Conservation (phyloP, 192 early-diverging fungal genomes). For the Tieghemiomyces parasiticus region DNA sequence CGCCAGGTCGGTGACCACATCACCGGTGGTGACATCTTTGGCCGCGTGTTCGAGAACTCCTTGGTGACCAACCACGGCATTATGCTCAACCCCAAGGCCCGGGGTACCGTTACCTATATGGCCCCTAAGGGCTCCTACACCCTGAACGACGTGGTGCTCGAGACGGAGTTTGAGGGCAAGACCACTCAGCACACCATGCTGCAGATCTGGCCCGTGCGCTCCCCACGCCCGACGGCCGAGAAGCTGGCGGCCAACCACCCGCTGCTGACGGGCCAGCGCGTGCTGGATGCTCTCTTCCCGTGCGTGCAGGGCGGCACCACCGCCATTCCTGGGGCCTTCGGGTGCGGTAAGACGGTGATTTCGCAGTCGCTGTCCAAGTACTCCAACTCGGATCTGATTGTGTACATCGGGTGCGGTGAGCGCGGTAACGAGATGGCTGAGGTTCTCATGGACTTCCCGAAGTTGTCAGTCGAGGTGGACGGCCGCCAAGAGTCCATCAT, state of each 20-base stretch:
- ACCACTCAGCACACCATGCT: conserved; percentile 87
- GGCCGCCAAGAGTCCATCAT: conserved; percentile 98
- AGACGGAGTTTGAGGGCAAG: conserved; percentile 96
- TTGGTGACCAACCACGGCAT: conserved; percentile 83
- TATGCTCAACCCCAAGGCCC: conserved; percentile 84
- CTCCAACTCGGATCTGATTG: conserved; percentile 99
- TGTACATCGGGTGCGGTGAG: conserved; percentile 95
- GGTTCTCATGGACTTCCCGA: conserved; percentile 98
- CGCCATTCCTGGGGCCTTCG: conserved; percentile 98
- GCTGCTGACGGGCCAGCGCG: conserved; percentile 94
- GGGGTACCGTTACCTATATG: conserved; percentile 93
- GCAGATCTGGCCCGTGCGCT: conserved; percentile 95
- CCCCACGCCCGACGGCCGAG: conserved; percentile 85
- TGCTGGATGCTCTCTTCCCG: conserved; percentile 96
- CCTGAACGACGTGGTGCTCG: conserved; percentile 77
- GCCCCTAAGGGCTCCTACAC: conserved; percentile 87
- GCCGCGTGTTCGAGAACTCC: conserved; percentile 87
- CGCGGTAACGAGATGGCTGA: conserved; percentile 99
- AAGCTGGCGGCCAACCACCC: conserved; percentile 94
- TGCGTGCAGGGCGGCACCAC: conserved; percentile 99
- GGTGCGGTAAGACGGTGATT: conserved; percentile 99
- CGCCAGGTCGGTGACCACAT: conserved; percentile 87
- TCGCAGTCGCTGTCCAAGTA: conserved; percentile 98
- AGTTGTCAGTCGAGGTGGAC: conserved; percentile 84
- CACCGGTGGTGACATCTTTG: conserved; percentile 96